Evolutionary conservation across 179 eudicot genomes (phyloP).

Genomic region (Amaranthus tricolor): DNA sequence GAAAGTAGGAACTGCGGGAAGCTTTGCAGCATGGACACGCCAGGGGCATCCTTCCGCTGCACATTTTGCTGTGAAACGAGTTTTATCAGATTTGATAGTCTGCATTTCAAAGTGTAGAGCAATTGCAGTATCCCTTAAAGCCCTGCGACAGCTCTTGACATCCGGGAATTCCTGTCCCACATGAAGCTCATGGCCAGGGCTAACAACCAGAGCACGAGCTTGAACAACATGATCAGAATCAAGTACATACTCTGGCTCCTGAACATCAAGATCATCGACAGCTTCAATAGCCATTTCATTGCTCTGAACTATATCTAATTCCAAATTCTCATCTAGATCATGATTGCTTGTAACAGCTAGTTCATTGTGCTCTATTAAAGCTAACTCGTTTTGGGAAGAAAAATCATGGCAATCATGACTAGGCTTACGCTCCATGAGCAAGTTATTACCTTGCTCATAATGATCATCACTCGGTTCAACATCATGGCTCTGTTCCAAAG

Average conservation of each 20-base stretch:
- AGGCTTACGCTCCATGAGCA: constrained; percentile 39
- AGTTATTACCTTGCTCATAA: constrained; percentile 40
- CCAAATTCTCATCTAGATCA: constrained; percentile 48
- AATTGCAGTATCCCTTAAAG: constrained; percentile 76
- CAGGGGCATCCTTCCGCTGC: constrained; percentile 89
- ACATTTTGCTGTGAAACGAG: constrained; percentile 89
- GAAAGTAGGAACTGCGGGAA: constrained; percentile 78
- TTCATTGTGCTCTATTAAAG: constrained; percentile 41
- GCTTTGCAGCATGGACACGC: constrained; percentile 92
- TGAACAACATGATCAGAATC: constrained; percentile 47
- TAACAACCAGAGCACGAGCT: constrained; percentile 44
- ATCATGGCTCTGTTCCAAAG: constrained; percentile 33
- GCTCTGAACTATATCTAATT: constrained; percentile 47
- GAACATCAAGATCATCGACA: constrained; percentile 37
- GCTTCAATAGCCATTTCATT: constrained; percentile 48
- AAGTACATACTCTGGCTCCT: constrained; percentile 39
- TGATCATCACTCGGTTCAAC: constrained; percentile 35
- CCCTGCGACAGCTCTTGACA: constrained; percentile 77
- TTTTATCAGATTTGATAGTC: constrained; percentile 87
- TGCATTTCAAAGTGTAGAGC: constrained; percentile 84
- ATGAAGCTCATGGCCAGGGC: constrained; percentile 53
- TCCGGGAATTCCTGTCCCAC: constrained; percentile 90
- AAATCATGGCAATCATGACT: constrained; percentile 38
- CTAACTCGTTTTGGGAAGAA: constrained; percentile 40
- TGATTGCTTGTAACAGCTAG: constrained; percentile 37